Evolutionary conservation across 352 stramenopile species (phyloP).

Genomic region (Pythium scleroteichum): DNA sequence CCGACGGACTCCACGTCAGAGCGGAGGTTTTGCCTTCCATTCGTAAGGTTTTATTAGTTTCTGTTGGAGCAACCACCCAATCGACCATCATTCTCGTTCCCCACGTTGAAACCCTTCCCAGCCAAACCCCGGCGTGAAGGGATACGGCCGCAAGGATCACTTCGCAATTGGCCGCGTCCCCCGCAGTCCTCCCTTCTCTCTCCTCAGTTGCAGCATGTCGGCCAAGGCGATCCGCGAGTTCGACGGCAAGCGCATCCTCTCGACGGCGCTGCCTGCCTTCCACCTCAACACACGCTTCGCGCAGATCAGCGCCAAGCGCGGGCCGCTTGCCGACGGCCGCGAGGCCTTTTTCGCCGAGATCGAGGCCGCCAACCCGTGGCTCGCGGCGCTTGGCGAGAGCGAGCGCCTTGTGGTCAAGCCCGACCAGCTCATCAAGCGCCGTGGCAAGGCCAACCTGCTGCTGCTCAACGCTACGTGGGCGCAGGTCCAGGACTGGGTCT

Average conservation of each 20-base stretch:
- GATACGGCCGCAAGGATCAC: constrained; percentile 1
- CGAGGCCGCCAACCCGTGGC: constrained; percentile 81
- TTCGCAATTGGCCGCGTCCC: constrained; percentile 24
- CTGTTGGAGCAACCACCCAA: neutral
- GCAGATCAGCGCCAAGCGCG: constrained; percentile 51
- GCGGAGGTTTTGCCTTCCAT: constrained; percentile 12
- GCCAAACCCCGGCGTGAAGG: neutral
- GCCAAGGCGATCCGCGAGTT: constrained; percentile 96
- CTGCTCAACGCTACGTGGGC: constrained; percentile 93
- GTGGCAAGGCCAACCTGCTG: constrained; percentile 95
- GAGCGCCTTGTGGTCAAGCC: constrained; percentile 96
- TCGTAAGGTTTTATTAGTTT: constrained; percentile 11
- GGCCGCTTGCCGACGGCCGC: constrained; percentile 16
- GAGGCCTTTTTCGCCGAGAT: constrained; percentile 72
- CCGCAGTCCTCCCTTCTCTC: neutral
- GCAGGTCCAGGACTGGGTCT: constrained; percentile 94
- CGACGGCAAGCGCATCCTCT: constrained; percentile 94
- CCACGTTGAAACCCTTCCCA: constrained; percentile 3
- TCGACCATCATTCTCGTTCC: constrained; percentile 21
- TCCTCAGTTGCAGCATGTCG: constrained; percentile 74
- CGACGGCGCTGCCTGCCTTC: constrained; percentile 73
- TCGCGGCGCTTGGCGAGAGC: constrained; percentile 58
- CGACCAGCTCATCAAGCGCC: constrained; percentile 97
- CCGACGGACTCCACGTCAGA: constrained; percentile 12
- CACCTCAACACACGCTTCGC: constrained; percentile 75